phyloP scores from a whole-genome alignment of 1,284 basidiomycete genomes.

The Leccinum subrobustum region DNA sequence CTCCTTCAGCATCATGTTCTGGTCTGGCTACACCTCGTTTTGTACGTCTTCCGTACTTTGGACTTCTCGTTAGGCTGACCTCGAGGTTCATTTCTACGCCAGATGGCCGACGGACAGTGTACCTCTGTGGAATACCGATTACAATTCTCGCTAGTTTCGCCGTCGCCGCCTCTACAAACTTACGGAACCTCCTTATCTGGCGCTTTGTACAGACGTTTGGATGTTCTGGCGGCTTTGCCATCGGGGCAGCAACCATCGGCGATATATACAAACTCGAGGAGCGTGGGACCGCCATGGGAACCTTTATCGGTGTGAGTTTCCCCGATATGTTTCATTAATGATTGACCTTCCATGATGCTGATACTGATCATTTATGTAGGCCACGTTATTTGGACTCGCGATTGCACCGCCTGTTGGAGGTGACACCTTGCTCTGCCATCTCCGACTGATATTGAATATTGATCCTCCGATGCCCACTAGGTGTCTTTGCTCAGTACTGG shows the following conservation, averaged over 20 bases:
- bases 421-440: slow-evolving; percentile 9
- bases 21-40: slow-evolving; percentile 18
- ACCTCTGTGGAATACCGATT: slow-evolving; percentile 46
- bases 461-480: slow-evolving; percentile 23
- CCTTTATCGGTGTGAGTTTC: slow-evolving; percentile 40
- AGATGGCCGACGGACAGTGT: slow-evolving; percentile 45
- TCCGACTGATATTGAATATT: slow-evolving; percentile 7
- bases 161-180: slow-evolving; percentile 35
- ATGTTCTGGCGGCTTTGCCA: slow-evolving; percentile 35
- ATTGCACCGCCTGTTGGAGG: slow-evolving; percentile 46
- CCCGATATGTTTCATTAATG: background rate
- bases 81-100: background rate
- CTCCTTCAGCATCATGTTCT: background rate
- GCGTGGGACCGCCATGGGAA: slow-evolving; percentile 48
- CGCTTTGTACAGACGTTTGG: slow-evolving; percentile 50
- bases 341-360: background rate
- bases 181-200: slow-evolving; percentile 43
- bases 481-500: slow-evolving; percentile 49
- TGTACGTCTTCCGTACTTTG: slow-evolving; percentile 22
- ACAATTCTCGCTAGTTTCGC: slow-evolving; percentile 44
- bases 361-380: slow-evolving; percentile 28
- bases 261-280: slow-evolving; percentile 48
- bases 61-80: background rate
- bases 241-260: slow-evolving; percentile 50
- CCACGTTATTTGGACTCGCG: slow-evolving; percentile 43